These are phyloP conservation scores for Fusarium duplospermum DNA, from an alignment of 2,329 filamentous ascomycete genomes.

Conservation along the genomic window DNA sequence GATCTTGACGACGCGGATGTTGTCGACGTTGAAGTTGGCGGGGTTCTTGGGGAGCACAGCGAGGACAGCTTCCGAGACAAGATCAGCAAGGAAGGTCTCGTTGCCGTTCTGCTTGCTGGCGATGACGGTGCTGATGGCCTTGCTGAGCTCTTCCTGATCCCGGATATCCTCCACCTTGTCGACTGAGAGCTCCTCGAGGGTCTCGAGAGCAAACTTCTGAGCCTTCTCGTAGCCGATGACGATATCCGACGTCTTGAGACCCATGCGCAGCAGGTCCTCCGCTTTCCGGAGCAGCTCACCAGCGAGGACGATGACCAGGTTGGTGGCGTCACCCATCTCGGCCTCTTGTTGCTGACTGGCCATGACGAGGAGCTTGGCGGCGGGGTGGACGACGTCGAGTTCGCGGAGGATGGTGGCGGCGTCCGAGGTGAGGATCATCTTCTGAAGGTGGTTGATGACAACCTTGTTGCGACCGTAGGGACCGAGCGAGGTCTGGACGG, in stretches of 20 bases:
- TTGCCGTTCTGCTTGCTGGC: constrained; percentile 96
- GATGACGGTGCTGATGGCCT: constrained; percentile 94
- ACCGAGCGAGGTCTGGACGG: constrained; percentile 95
- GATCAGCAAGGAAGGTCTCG: constrained; percentile 86
- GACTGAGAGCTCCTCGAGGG: constrained; percentile 87
- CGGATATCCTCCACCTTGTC: constrained; percentile 90
- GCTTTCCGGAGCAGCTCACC: constrained; percentile 97
- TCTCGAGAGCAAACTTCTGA: constrained; percentile 85
- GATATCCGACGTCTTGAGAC: constrained; percentile 98
- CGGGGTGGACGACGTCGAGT: constrained; percentile 97
- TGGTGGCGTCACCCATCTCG: constrained; percentile 99
- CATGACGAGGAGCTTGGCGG: constrained; percentile 98
- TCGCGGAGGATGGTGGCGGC: constrained; percentile 97
- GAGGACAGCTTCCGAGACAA: constrained; percentile 88
- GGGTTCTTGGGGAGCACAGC: constrained; percentile 96
- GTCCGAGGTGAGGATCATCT: constrained; percentile 99
- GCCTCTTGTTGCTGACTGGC: constrained; percentile 98
- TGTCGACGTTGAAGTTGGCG: constrained; percentile 97
- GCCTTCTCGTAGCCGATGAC: constrained; percentile 96
- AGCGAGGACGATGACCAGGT: constrained; percentile 94
- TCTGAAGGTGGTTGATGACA: constrained; percentile 99
- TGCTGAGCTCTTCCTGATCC: constrained; percentile 85
- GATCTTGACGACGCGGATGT: constrained; percentile 98
- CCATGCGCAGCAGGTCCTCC: constrained; percentile 95
- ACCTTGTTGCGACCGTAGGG: constrained; percentile 99